Conservation (phyloP, 805 yeast species). For the Ogataea philodendri region DNA sequence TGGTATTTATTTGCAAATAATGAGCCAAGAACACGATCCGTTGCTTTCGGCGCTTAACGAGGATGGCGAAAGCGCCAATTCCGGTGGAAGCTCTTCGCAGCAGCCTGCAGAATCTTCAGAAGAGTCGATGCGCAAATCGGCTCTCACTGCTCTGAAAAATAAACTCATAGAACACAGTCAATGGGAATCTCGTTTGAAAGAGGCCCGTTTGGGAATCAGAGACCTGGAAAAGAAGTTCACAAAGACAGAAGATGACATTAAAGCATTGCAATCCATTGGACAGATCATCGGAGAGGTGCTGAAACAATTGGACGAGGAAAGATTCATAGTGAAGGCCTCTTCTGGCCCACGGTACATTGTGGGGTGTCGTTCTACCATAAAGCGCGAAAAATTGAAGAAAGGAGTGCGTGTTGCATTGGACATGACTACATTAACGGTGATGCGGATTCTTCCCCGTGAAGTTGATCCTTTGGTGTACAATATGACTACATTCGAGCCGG, state of each 20-base stretch:
- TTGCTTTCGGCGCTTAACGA: slow-evolving; percentile 63
- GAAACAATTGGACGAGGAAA: slow-evolving; percentile 90
- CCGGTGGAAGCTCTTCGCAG: slow-evolving; percentile 21
- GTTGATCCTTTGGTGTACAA: slow-evolving; percentile 97
- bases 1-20: slow-evolving; percentile 12
- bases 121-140: slow-evolving; percentile 53
- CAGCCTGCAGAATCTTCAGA: slow-evolving; percentile 31
- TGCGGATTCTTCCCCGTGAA: slow-evolving; percentile 96
- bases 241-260: slow-evolving; percentile 95
- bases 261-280: slow-evolving; percentile 95
- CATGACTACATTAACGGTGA: slow-evolving; percentile 95
- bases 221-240: slow-evolving; percentile 80
- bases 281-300: slow-evolving; percentile 96
- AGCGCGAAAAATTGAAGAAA: slow-evolving; percentile 76
- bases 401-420: slow-evolving; percentile 96
- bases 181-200: slow-evolving; percentile 89
- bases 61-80: slow-evolving; percentile 25
- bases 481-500: slow-evolving; percentile 98
- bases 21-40: slow-evolving; percentile 64
- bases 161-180: slow-evolving; percentile 90
- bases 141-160: slow-evolving; percentile 74
- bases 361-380: slow-evolving; percentile 92
- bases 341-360: slow-evolving; percentile 98
- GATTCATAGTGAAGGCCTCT: slow-evolving; percentile 93
- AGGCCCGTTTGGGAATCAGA: slow-evolving; percentile 76